Evolutionary conservation across 352 stramenopile species (phyloP).

Genomic region (Pythium plurisporium): DNA sequence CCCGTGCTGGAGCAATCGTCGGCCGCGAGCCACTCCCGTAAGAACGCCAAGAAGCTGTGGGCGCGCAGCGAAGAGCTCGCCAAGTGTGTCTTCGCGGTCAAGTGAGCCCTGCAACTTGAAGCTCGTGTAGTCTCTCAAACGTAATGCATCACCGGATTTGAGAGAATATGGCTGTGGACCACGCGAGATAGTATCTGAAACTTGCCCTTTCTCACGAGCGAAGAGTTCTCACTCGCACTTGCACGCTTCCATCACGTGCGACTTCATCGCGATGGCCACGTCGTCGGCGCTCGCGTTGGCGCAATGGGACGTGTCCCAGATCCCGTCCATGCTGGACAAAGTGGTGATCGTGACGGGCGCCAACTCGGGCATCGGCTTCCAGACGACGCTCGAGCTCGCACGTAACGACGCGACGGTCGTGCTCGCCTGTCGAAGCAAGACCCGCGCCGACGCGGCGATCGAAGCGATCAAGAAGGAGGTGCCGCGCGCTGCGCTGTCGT

Average conservation of each 20-base stretch:
- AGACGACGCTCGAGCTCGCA: constrained; percentile 52
- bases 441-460: neutral
- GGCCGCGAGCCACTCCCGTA: constrained; percentile 9
- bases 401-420: constrained; percentile 55
- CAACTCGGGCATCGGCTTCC: constrained; percentile 79
- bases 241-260: too few relatives aligned
- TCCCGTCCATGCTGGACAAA: constrained; percentile 27
- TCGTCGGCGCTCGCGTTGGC: constrained; percentile 11
- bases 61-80: constrained; percentile 14
- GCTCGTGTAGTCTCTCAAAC: neutral
- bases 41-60: constrained; percentile 18
- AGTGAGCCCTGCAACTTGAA: neutral
- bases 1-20: constrained; percentile 13
- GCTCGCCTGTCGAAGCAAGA: constrained; percentile 33
- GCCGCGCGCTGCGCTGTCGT: constrained; percentile 15
- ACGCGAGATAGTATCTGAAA: neutral
- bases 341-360: constrained; percentile 75
- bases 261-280: too few relatives aligned
- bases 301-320: constrained; percentile 12
- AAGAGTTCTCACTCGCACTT: neutral
- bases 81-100: constrained; percentile 9
- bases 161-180: neutral
- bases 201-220: neutral
- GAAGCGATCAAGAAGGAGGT: constrained; percentile 18
- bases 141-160: neutral